These are phyloP conservation scores for Podospora pseudocomata DNA, from an alignment of 495 filamentous ascomycete species.

Conservation along the genomic window DNA sequence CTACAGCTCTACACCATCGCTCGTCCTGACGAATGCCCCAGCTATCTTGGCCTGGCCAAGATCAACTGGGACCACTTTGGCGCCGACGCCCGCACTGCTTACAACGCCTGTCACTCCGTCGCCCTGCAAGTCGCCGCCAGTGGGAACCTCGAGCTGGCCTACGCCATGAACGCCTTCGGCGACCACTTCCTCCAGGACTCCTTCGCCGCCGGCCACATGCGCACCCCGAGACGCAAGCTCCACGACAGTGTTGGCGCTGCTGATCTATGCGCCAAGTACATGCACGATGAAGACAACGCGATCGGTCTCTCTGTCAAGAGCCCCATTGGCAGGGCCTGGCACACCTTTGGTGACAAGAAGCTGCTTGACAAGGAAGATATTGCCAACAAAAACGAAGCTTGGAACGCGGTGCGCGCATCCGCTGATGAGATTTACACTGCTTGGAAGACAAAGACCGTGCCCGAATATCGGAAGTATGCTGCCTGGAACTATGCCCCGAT, in stretches of 20 bases:
- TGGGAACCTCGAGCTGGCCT: conserved; percentile 17
- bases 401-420: conserved; percentile 14
- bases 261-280: conserved; percentile 16
- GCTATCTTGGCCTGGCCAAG: conserved; percentile 18
- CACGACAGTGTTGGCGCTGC: neutral
- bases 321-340: conserved; percentile 9
- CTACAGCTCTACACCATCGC: neutral
- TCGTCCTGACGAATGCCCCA: conserved; percentile 3
- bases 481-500: conserved; percentile 2
- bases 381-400: conserved; percentile 9
- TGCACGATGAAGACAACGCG: conserved; percentile 26
- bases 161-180: conserved; percentile 29
- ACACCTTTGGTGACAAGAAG: conserved; percentile 20
- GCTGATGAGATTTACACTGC: conserved; percentile 19
- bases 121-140: conserved; percentile 16
- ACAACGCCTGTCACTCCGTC: conserved; percentile 21
- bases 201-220: conserved; percentile 24
- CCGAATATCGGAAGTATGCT: neutral
- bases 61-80: conserved; percentile 28
- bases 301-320: conserved; percentile 19
- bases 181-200: conserved; percentile 27
- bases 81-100: conserved; percentile 20
- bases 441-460: conserved; percentile 6
- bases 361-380: conserved; percentile 13
- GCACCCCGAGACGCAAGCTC: conserved; percentile 20